phyloP scores from a whole-genome alignment of 768 basidiomycete genomes.

The Suillus fuscotomentosus region DNA sequence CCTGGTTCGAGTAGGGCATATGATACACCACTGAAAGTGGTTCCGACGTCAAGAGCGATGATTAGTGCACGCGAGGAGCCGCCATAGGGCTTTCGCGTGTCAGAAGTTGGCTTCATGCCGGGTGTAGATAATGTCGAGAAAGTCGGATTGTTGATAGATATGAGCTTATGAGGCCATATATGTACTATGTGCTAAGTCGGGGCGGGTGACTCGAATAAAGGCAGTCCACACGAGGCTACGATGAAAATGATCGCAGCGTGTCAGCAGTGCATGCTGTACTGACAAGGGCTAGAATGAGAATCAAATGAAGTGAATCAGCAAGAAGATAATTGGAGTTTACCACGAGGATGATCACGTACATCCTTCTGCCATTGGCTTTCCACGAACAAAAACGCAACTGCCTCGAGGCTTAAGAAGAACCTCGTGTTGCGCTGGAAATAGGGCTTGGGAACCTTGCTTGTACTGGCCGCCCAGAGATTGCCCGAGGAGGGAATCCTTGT shows the following conservation, averaged over 20 bases:
- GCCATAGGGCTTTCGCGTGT: constrained; percentile 71
- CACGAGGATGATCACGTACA: constrained; percentile 14
- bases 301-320: background rate
- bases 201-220: constrained; percentile 10
- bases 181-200: constrained; percentile 1
- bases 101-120: constrained; percentile 52
- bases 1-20: constrained; percentile 82
- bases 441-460: constrained; percentile 3
- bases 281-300: constrained; percentile 1
- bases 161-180: constrained; percentile 11
- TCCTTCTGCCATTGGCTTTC: background rate
- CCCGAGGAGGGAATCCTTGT: background rate
- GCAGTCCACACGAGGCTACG: constrained; percentile 11
- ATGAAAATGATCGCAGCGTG: background rate
- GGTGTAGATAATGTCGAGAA: constrained; percentile 8
- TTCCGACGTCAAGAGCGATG: constrained; percentile 79
- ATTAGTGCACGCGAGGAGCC: constrained; percentile 65
- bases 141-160: background rate
- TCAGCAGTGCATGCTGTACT: background rate
- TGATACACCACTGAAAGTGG: constrained; percentile 81
- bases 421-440: constrained; percentile 7
- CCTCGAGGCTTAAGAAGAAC: constrained; percentile 15
- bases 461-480: background rate
- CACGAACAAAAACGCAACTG: constrained; percentile 9
- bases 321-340: constrained; percentile 1